Percentiles rank a stretch among this genome's conserved stretches.
phyloP scores from a whole-genome alignment of 805 yeast species.

The Candida dendrica region DNA sequence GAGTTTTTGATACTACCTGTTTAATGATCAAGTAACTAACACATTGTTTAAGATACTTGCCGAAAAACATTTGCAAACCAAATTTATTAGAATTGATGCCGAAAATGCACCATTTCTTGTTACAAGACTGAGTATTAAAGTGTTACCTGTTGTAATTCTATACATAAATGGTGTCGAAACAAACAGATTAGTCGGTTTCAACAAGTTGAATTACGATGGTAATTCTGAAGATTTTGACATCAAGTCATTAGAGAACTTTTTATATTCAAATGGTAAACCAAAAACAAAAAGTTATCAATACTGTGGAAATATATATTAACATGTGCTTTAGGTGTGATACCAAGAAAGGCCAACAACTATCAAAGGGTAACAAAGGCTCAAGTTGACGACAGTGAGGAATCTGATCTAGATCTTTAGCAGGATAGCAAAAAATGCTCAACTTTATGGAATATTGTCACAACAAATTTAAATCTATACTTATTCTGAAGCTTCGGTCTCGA shows the following conservation, averaged over 20 bases:
- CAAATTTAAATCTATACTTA: not conserved
- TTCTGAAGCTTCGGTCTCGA: too few species aligned
- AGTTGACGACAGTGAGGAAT: slow-evolving; percentile 24
- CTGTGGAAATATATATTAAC: not conserved
- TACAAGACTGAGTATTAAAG: slow-evolving; percentile 51
- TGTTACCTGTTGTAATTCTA: slow-evolving; percentile 63
- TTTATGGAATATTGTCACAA: not conserved
- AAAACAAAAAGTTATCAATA: not conserved
- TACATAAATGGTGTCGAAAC: slow-evolving; percentile 55
- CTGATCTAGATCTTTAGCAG: slow-evolving; percentile 27
- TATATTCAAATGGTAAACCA: slow-evolving; percentile 21
- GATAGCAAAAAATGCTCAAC: not conserved
- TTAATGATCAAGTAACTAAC: too few species aligned
- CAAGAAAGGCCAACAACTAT: slow-evolving; percentile 26
- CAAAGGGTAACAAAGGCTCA: slow-evolving; percentile 11
- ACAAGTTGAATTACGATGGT: slow-evolving; percentile 39
- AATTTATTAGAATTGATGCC: slow-evolving; percentile 51
- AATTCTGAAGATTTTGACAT: slow-evolving; percentile 39
- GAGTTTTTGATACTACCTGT: too few species aligned
- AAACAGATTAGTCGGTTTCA: slow-evolving; percentile 62
- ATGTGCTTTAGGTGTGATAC: slow-evolving; percentile 19
- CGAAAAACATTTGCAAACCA: slow-evolving; percentile 47
- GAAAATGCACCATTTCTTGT: slow-evolving; percentile 67
- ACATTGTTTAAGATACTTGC: slow-evolving; percentile 32
- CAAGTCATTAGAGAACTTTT: slow-evolving; percentile 39